A percentile compares a stretch with the other conserved stretches of the same genome.
phyloP scores from a whole-genome alignment of 345 rosid genomes.

The Syzygium oleosum region DNA sequence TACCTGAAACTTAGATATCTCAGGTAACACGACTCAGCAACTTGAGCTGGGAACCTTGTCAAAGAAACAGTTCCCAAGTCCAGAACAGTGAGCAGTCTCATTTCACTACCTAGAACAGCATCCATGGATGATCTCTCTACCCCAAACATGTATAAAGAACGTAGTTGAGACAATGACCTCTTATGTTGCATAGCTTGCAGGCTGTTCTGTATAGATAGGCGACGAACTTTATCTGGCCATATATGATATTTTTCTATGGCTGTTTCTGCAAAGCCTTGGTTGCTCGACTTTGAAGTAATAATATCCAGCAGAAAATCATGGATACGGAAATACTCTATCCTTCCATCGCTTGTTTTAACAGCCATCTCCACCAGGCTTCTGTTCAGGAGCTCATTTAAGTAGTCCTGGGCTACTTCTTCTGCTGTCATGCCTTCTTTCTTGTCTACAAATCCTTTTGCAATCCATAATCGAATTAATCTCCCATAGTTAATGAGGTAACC shows the following conservation, averaged over 20 bases:
- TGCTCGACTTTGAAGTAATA: constrained; percentile 15
- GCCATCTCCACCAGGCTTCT: constrained; percentile 27
- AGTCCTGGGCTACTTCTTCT: constrained; percentile 31
- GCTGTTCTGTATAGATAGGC: constrained; percentile 18
- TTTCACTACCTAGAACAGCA: not conserved
- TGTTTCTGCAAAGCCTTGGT: constrained; percentile 19
- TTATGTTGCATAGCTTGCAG: constrained; percentile 3
- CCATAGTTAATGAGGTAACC: not conserved
- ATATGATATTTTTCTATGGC: not conserved
- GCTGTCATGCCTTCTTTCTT: constrained; percentile 20
- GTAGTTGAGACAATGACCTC: constrained; percentile 9
- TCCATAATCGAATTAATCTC: constrained; percentile 28
- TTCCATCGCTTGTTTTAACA: constrained; percentile 6
- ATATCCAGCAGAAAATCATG: constrained; percentile 26
- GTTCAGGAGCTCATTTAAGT: constrained; percentile 29
- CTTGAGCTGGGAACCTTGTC: constrained; percentile 19
- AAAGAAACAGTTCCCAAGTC: constrained; percentile 26
- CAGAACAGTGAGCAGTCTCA: constrained; percentile 22
- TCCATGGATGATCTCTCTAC: not conserved
- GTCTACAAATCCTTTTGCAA: constrained; percentile 27
- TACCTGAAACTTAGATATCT: constrained; percentile 22
- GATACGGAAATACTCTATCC: constrained; percentile 17
- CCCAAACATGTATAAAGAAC: constrained; percentile 28
- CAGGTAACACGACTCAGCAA: constrained; percentile 11
- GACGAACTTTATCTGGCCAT: constrained; percentile 24